phyloP scores from a whole-genome alignment of 2,329 filamentous ascomycete species.

The Alternaria sp. region DNA sequence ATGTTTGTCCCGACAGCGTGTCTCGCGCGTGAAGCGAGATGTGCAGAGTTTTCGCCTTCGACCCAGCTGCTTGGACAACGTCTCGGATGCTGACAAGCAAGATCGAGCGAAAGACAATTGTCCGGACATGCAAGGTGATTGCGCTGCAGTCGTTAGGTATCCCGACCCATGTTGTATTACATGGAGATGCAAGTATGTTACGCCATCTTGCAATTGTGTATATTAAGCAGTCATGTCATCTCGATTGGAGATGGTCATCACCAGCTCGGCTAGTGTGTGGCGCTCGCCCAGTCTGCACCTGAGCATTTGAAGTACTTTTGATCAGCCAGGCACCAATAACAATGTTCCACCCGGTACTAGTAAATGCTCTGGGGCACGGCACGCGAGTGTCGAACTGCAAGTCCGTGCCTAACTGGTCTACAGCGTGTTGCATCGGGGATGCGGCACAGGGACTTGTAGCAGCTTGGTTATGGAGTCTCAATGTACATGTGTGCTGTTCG shows the following conservation, averaged over 20 bases:
- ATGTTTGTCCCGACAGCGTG: slow-evolving; percentile 29
- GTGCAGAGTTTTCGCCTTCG: slow-evolving; percentile 28
- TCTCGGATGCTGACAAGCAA: slow-evolving; percentile 26
- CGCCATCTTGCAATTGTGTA: slow-evolving; percentile 15
- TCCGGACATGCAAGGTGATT: slow-evolving; percentile 25
- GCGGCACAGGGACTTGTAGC: slow-evolving; percentile 36
- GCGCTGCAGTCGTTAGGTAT: slow-evolving; percentile 17
- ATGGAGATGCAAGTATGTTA: slow-evolving; percentile 22
- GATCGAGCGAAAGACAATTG: slow-evolving; percentile 21
- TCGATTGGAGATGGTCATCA: slow-evolving; percentile 24
- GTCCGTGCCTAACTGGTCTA: slow-evolving; percentile 28
- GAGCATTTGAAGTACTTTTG: slow-evolving; percentile 28
- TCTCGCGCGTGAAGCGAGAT: slow-evolving; percentile 31
- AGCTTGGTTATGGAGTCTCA: slow-evolving; percentile 22
- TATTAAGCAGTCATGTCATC: slow-evolving; percentile 20
- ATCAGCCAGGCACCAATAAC: slow-evolving; percentile 37
- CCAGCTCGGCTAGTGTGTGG: slow-evolving; percentile 25
- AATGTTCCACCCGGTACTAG: slow-evolving; percentile 21
- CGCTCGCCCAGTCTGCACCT: slow-evolving; percentile 31
- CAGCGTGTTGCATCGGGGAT: slow-evolving; percentile 37
- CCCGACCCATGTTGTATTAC: slow-evolving; percentile 12
- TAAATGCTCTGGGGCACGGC: slow-evolving; percentile 19
- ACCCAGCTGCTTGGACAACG: slow-evolving; percentile 36
- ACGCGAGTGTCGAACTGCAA: slow-evolving; percentile 29
- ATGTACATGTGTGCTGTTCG: slow-evolving; percentile 20